These are phyloP conservation scores for Ophiocordyceps sinensis DNA, from an alignment of 2,329 filamentous ascomycete genomes.

Conservation along the genomic window DNA sequence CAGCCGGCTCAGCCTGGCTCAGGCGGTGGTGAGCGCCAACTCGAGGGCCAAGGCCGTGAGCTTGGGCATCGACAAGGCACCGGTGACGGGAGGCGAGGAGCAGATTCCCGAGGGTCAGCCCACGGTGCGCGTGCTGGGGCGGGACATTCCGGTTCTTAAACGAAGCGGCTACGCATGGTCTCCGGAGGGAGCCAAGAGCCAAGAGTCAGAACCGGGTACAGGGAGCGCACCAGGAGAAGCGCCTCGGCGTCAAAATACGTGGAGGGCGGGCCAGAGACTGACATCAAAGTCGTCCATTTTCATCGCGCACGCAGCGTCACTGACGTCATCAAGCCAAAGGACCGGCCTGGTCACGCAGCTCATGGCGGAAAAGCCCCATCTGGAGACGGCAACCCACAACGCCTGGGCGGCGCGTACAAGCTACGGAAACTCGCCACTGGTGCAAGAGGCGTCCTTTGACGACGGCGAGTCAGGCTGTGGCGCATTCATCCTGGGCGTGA, in stretches of 20 bases:
- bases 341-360: conserved; percentile 30
- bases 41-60: conserved; percentile 62
- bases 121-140: conserved; percentile 54
- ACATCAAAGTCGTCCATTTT: conserved; percentile 41
- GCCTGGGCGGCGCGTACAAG: conserved; percentile 32
- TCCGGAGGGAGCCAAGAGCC: background rate
- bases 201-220: conserved; percentile 1
- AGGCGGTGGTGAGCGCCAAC: conserved; percentile 73
- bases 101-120: conserved; percentile 67
- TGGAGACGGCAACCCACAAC: conserved; percentile 44
- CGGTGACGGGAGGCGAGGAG: conserved; percentile 47
- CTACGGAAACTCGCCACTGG: conserved; percentile 21
- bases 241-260: conserved; percentile 18
- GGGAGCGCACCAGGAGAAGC: conserved; percentile 4
- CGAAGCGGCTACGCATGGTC: conserved; percentile 52
- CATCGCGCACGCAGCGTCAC: conserved; percentile 32
- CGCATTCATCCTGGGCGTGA: conserved; percentile 36
- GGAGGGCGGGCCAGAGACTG: conserved; percentile 37
- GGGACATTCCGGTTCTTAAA: conserved; percentile 62
- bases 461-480: conserved; percentile 49
- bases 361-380: conserved; percentile 29
- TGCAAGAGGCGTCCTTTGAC: conserved; percentile 38
- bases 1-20: conserved; percentile 68
- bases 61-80: conserved; percentile 54
- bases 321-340: conserved; percentile 26